A percentile compares a stretch with the other conserved stretches of the same genome.
Evolutionary conservation across 495 filamentous ascomycete species (phyloP).

Genomic region (Lasiosphaeria hispida): DNA sequence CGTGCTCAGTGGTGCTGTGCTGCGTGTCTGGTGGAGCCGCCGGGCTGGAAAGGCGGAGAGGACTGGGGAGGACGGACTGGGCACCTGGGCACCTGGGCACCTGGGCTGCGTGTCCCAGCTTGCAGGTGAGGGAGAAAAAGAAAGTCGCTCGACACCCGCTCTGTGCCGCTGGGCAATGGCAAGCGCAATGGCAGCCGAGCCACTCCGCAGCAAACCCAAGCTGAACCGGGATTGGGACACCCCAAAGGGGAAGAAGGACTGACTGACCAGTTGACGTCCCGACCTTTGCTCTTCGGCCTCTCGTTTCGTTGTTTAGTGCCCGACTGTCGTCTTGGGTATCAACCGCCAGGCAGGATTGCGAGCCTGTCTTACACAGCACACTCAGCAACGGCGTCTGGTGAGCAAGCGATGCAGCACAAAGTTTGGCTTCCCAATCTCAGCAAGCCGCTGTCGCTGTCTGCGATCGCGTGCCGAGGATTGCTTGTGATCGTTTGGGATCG

Average conservation of each 20-base stretch:
- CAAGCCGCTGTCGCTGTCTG: no score
- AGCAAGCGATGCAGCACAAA: no score
- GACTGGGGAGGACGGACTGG: not conserved
- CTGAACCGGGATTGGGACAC: slow-evolving; percentile 18
- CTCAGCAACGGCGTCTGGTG: not conserved
- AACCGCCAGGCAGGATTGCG: slow-evolving; percentile 17
- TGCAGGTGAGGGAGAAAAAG: slow-evolving; percentile 15
- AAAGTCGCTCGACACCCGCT: slow-evolving; percentile 2
- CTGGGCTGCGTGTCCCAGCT: not conserved
- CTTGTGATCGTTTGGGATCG: no score
- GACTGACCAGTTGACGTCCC: slow-evolving; percentile 16
- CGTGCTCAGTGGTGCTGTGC: slow-evolving; percentile 11
- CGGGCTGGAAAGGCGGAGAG: slow-evolving; percentile 9
- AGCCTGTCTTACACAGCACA: not conserved
- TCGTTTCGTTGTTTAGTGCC: slow-evolving; percentile 25
- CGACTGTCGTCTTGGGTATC: slow-evolving; percentile 36
- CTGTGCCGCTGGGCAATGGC: no score
- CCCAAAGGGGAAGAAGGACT: slow-evolving; percentile 11
- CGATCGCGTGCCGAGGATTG: no score
- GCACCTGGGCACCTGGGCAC: no score
- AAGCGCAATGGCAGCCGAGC: slow-evolving; percentile 4
- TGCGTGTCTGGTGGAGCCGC: slow-evolving; percentile 23
- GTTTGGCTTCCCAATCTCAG: no score
- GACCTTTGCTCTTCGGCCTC: slow-evolving; percentile 11
- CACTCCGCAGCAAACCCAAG: slow-evolving; percentile 11